Base-by-base conservation (phyloP, 192 early-diverging fungal species). In the Haplosporangium gracile region DNA sequence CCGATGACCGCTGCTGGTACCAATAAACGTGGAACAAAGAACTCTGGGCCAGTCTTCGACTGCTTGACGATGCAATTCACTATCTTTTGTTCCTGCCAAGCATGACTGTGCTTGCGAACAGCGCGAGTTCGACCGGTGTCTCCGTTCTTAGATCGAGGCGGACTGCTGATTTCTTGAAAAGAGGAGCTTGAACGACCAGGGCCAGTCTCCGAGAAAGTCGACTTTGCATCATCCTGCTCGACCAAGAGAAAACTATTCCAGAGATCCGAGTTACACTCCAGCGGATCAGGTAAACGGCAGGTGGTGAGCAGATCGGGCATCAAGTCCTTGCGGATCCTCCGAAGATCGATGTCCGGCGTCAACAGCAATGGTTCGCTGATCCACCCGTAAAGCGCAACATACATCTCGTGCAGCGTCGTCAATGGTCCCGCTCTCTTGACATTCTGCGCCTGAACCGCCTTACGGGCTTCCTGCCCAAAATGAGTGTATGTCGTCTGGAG, bases 341-440 rank as follows among this genome's bases (percentile, higher is more conserved):
- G 75, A 0, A 84, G 57, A 4, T 82, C 83, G 22, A 83, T 49
- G 9, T 87, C 82, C 0, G 83, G 15, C 10, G 38, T 76, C 43
- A 89, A 72, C 2, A 89, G 39, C 34, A 86, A 57, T 1, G 80
- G 70, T 22, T 91, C 80, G 18, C 85, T 84, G 18, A 92, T 82
- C 91, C 91, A 92, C 4, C 90, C 80, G 78, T 87, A 88, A 75
- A 92, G 89, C 22, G 89, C 88, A 73, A 90, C 86, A 73, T 88
- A 91, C 9, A 88, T 70, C 45, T 90, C 83, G 51, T 88, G 87
- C 43, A 92, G 70, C 5, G 65, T 43, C 42, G 89, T 89, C 40
- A 84, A 22, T 18, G 72, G 15, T 6, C 34, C 71, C 16, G 78
- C 75, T 6, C 49, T 43, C 22, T 16, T 36, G 26, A 68, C 1